phyloP scores from a whole-genome alignment of 305 asterid genomes.

The Rubia tinctorum region DNA sequence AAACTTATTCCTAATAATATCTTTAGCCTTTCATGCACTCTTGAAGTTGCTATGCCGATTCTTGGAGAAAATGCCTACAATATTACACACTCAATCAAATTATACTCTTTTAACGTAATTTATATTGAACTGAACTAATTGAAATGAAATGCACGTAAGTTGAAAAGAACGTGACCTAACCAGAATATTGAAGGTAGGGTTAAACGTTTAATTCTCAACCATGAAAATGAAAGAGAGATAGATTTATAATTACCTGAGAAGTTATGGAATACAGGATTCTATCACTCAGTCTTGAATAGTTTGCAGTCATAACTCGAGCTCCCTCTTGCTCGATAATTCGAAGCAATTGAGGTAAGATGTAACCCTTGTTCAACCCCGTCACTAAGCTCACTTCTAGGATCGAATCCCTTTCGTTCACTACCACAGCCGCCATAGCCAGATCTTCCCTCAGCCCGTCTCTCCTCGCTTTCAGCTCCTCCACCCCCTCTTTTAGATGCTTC shows the following conservation, averaged over 20 bases:
- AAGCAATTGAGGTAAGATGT: neutral
- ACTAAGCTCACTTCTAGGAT: conserved; percentile 11
- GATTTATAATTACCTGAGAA: conserved; percentile 10
- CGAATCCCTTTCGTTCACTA: conserved; percentile 1
- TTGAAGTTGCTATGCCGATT: conserved; percentile 5
- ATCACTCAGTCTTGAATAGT: neutral
- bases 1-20: neutral
- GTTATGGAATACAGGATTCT: conserved; percentile 4
- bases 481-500: neutral
- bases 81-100: neutral
- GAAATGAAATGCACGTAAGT: no score
- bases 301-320: neutral
- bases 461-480: neutral
- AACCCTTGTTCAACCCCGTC: neutral
- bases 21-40: neutral
- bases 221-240: no score
- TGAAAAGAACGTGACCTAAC: no score
- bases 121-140: no score
- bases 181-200: no score
- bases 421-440: neutral
- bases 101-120: no score
- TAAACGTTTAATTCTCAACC: no score
- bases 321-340: conserved; percentile 12
- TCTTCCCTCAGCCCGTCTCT: neutral
- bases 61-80: conserved; percentile 4